These are phyloP conservation scores for Lizonia empirigonia DNA, from an alignment of 2,329 filamentous ascomycete genomes.

Conservation along the genomic window DNA sequence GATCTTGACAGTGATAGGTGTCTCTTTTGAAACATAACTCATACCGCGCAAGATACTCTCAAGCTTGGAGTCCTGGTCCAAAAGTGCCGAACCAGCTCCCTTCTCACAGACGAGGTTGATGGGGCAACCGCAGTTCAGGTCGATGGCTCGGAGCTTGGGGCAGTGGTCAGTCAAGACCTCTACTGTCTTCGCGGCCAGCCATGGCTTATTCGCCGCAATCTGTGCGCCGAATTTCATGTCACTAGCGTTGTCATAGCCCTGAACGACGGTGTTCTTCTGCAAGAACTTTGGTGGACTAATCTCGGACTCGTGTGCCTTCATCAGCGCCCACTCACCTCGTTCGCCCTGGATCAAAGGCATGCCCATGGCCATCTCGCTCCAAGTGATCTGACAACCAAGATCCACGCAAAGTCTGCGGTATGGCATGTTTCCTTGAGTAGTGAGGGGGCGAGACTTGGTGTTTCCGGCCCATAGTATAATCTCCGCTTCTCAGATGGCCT, in stretches of 20 bases:
- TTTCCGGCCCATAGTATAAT: conserved; percentile 93
- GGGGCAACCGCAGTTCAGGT: conserved; percentile 95
- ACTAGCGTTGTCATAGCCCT: conserved; percentile 78
- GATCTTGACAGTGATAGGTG: conserved; percentile 94
- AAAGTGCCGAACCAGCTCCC: conserved; percentile 86
- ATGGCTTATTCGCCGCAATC: conserved; percentile 90
- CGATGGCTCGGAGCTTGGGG: conserved; percentile 85
- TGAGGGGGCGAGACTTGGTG: conserved; percentile 93
- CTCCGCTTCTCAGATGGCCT: conserved; percentile 90
- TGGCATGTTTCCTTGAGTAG: conserved; percentile 94
- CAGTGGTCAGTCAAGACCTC: conserved; percentile 78
- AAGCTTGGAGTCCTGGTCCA: conserved; percentile 86
- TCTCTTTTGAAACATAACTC: conserved; percentile 88
- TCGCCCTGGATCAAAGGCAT: conserved; percentile 87
- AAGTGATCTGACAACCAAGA: conserved; percentile 89
- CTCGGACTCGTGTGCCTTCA: conserved; percentile 91
- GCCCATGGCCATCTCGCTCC: conserved; percentile 97
- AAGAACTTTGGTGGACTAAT: conserved; percentile 71
- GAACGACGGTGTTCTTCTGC: conserved; percentile 63
- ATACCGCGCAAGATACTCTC: conserved; percentile 96
- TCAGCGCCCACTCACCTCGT: conserved; percentile 90
- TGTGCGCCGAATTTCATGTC: conserved; percentile 92
- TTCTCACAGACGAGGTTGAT: conserved; percentile 91
- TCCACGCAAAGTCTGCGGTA: conserved; percentile 90
- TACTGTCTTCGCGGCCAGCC: conserved; percentile 85